A percentile compares a stretch with the other conserved stretches of the same genome.
phyloP scores from a whole-genome alignment of 139 green algal genomes.

The Chlorella sp. region DNA sequence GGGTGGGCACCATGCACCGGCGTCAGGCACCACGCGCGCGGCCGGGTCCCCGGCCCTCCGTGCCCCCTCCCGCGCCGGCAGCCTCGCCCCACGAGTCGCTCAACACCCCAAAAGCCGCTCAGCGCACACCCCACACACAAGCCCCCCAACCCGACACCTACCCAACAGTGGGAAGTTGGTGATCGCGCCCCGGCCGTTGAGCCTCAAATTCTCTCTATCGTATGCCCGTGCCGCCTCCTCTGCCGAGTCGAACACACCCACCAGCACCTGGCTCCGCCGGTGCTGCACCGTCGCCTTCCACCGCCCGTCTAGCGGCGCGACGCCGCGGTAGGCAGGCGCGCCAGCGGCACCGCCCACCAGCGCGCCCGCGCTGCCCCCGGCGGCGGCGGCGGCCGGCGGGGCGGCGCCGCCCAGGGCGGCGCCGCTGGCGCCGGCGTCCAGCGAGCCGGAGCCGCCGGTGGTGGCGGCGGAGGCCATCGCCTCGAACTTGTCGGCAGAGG shows the following conservation, averaged over 20 bases:
- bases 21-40: no score
- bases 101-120: no score
- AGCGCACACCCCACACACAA: no score
- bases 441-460: constrained; percentile 8
- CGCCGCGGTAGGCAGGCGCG: not conserved
- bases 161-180: constrained; percentile 52
- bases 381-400: not conserved
- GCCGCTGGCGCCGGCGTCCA: not conserved
- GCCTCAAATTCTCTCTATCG: constrained; percentile 24
- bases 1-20: not conserved
- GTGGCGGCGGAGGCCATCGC: constrained; percentile 23
- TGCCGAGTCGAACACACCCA: constrained; percentile 23
- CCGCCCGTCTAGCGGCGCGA: not conserved
- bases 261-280: constrained; percentile 1
- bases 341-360: not conserved
- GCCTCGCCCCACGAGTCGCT: not conserved
- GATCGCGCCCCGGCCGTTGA: constrained; percentile 40
- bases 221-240: constrained; percentile 47
- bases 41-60: no score
- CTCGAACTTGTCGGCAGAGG: no score
- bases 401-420: not conserved
- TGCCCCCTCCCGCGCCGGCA: not conserved
- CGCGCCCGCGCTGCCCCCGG: not conserved
- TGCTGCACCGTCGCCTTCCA: not conserved
- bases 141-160: not conserved